Percentiles rank a stretch among this genome's conserved stretches.
Conservation (phyloP, 306 rosid species). For the Prunus salicina region DNA sequence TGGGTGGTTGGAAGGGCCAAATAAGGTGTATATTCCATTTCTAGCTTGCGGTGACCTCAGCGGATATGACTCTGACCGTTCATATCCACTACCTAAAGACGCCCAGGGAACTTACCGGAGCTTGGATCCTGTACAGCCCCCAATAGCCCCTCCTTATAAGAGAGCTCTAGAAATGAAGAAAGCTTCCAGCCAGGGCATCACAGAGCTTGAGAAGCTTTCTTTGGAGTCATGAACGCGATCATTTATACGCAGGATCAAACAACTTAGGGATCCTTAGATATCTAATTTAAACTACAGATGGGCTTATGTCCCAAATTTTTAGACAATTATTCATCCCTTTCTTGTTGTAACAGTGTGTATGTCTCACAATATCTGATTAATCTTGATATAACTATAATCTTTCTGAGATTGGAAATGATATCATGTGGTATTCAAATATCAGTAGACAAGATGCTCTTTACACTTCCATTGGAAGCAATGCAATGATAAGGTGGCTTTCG, state of each 20-base stretch:
- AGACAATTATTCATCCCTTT: not conserved
- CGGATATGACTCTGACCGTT: slow-evolving; percentile 87
- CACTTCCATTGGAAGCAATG: not conserved
- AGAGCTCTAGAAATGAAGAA: slow-evolving; percentile 63
- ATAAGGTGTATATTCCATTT: slow-evolving; percentile 91
- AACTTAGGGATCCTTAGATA: slow-evolving; percentile 17
- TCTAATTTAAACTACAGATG: not conserved
- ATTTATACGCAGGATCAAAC: slow-evolving; percentile 6
- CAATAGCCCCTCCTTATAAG: slow-evolving; percentile 80
- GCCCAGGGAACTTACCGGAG: slow-evolving; percentile 75
- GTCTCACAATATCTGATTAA: not conserved
- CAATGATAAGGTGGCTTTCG: not conserved
- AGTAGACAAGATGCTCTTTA: not conserved
- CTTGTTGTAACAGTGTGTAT: not conserved
- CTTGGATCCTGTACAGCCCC: slow-evolving; percentile 87
- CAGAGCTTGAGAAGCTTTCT: slow-evolving; percentile 62
- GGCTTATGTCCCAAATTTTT: not conserved
- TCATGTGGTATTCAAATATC: not conserved
- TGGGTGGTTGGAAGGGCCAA: slow-evolving; percentile 96
- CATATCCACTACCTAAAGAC: slow-evolving; percentile 82
- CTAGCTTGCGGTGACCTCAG: slow-evolving; percentile 87
- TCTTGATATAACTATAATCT: not conserved
- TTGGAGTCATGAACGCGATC: slow-evolving; percentile 51
- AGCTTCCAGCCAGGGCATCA: slow-evolving; percentile 52
- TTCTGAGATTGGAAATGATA: not conserved